Base-by-base conservation (phyloP, 75 land plant genomes). In the Pinus albicaulis region DNA sequence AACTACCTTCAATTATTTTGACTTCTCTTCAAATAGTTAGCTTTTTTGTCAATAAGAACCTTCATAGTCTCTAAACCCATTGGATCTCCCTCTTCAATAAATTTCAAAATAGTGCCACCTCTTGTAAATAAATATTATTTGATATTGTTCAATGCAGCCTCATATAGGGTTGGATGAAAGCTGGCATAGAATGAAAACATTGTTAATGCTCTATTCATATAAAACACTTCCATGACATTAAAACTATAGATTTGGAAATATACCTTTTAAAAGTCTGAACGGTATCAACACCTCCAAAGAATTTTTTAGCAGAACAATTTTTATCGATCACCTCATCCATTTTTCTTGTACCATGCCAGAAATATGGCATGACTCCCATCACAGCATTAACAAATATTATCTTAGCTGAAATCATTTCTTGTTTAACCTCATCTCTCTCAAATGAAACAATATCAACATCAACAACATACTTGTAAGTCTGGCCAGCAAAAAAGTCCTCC, bases 281-380 rank as follows among this genome's bases (percentile, higher is more conserved):
- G n/a, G 87, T 86, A 56, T 86, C 87, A 57, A 86, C 87, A 24
- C 87, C 87, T 13, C 87, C 87, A 76, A 86, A 83, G 65, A 86
- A 86, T 76, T 86, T 86, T 71, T 86, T 86, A 3, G 87, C 87
- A 15, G 75, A 26, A 5, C 76, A 59, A 71, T 86, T 86, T 44
- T 80, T 64, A 73, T 86, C 87, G 55, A 86, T 86, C 58, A 76
- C 82, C 59, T 79, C 86, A 59, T 83, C 82, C 87, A 86, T 86
- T 72, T 86, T 86, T 72, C 86, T 79, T 25, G 87, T 86, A 59
- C 87, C 87, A 58, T 86, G 86, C 87, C 86, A 83, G 82, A 86
- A 86, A 64, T 74, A 71, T 14, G 87, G 87, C 82, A 86, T 83
- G 26, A 86, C 57, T 28, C 87, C 87, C 87, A 86, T 86, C 25